A percentile compares a stretch with the other conserved stretches of the same genome.
Evolutionary conservation across 768 basidiomycete genomes (phyloP).

Genomic region (Suillus paluster): DNA sequence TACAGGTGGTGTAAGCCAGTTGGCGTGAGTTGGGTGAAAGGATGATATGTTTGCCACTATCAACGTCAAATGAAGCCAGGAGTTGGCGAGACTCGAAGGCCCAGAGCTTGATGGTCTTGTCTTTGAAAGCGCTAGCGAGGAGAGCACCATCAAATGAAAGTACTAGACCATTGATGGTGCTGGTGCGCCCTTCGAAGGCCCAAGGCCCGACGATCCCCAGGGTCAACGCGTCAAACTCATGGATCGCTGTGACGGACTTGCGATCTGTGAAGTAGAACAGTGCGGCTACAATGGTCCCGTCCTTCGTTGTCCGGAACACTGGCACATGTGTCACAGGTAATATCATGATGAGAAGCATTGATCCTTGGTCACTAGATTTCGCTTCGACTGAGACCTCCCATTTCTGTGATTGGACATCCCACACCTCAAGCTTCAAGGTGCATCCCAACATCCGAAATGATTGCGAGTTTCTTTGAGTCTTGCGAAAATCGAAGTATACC

Average conservation of each 20-base stretch:
- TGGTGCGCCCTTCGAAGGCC: neutral
- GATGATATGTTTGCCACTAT: neutral
- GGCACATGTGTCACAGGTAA: neutral
- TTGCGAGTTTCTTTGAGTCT: neutral
- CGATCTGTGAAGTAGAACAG: neutral
- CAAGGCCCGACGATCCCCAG: neutral
- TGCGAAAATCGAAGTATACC: neutral
- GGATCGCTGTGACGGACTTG: neutral
- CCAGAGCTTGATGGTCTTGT: neutral
- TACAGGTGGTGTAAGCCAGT: neutral
- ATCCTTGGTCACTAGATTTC: too few species aligned
- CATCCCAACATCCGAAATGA: too few species aligned
- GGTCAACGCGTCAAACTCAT: neutral
- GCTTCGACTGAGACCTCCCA: too few species aligned
- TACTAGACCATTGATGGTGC: neutral
- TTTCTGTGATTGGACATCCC: neutral
- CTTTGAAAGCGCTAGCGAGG: neutral
- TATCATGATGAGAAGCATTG: too few species aligned
- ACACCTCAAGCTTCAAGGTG: neutral
- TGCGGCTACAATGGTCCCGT: neutral
- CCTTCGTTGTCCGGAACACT: neutral
- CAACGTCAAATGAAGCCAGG: neutral
- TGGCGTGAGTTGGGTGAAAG: neutral
- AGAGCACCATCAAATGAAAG: neutral
- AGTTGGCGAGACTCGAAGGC: neutral